Evolutionary conservation across 192 early-diverging fungal species (phyloP), one percentile per base, ranked within the genome.

Genomic region (Pilaira anomala): DNA sequence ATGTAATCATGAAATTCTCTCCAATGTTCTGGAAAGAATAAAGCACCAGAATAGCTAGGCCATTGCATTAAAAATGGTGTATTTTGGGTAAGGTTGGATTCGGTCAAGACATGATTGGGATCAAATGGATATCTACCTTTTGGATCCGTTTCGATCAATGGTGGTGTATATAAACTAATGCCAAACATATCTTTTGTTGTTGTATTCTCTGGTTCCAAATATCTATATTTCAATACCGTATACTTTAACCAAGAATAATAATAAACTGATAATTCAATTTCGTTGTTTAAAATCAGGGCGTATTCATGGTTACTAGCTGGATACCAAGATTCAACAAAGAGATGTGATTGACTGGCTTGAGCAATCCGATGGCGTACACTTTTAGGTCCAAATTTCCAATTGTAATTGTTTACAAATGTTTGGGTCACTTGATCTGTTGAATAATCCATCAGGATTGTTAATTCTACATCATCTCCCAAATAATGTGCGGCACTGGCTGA

Each of bases 21-120:
- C 84, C 84, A 85, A 26, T 80, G 74, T 52, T 84, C 82, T 1
- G 84, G 84, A 53, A 85, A 84, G 46, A 79, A 85, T 13, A 83
- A 65, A 3, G 80, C 80, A 4, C 84, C 84, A 65, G 76, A 77
- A 66, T 65, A 77, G 49, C 78, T 78, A 1, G 79, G 78, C 8
- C 80, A 57, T 58, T 85, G 84, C 25, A 76, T 60, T 7, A 82
- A 85, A n/a, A 46, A 14, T 25, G 84, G 81, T 7, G 72, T 62
- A 4, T 60, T 48, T 16, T 59, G 64, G 48, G 66, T 67, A 48
- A 72, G 65, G 9, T 51, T 50, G 9, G 67, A 67, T 21, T 52
- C 44, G 13, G 72, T 59, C 26, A 80, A 67, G n/a, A 70, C 55
- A 7, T 70, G 55, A 40, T 59, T 51, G 1, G 81, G 80, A 7